phyloP scores from a whole-genome alignment of 306 rosid species.

The Rubus parviflorus region DNA sequence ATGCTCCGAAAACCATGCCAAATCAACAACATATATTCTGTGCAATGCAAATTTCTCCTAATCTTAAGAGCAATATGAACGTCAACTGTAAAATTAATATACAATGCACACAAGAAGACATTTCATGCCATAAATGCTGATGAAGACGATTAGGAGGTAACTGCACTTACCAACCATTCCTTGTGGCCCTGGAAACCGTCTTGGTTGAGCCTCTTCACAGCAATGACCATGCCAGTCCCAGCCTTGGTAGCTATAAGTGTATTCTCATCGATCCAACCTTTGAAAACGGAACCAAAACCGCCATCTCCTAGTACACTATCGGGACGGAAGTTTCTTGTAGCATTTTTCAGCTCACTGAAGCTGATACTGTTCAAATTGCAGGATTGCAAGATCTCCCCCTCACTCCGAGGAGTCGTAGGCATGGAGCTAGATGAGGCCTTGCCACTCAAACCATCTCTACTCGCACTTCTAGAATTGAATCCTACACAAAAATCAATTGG shows the following conservation, averaged over 20 bases:
- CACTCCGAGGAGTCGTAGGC: conserved; percentile 67
- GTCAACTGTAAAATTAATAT: not conserved
- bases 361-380: conserved; percentile 66
- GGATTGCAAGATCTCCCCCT: conserved; percentile 76
- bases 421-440: conserved; percentile 58
- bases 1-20: conserved; percentile 7
- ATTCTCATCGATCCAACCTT: conserved; percentile 90
- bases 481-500: conserved; percentile 42
- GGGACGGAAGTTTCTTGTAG: conserved; percentile 90
- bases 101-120: not conserved
- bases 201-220: conserved; percentile 89
- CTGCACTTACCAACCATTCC: conserved; percentile 85
- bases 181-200: conserved; percentile 91
- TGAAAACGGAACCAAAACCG: conserved; percentile 95
- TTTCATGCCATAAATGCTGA: not conserved
- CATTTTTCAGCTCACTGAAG: conserved; percentile 64
- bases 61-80: not conserved
- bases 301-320: conserved; percentile 96
- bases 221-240: conserved; percentile 77
- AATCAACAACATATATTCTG: conserved; percentile 8
- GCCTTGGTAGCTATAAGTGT: conserved; percentile 70
- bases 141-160: not conserved
- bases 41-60: not conserved
- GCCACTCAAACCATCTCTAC: conserved; percentile 63
- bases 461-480: conserved; percentile 57